These are phyloP conservation scores for Pseudevernia furfuracea DNA, from an alignment of 495 filamentous ascomycete species.

Conservation along the genomic window DNA sequence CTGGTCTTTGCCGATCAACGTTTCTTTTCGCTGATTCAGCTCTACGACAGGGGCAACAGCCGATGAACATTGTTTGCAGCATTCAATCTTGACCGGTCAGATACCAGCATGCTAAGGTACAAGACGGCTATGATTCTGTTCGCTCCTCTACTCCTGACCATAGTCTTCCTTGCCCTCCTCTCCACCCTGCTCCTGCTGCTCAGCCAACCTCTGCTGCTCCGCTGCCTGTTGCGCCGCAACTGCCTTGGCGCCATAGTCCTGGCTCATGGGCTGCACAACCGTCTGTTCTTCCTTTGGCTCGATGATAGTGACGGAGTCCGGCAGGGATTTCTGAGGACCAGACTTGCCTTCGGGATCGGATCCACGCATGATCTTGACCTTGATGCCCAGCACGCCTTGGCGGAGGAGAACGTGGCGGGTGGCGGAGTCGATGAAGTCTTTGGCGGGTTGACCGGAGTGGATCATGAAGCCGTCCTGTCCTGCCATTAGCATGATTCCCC, in stretches of 20 bases:
- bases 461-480: slow-evolving; percentile 98
- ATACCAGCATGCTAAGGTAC: slow-evolving; percentile 9
- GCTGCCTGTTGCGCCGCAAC: slow-evolving; percentile 75
- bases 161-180: slow-evolving; percentile 31
- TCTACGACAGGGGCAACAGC: background rate
- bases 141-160: slow-evolving; percentile 31
- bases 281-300: slow-evolving; percentile 98
- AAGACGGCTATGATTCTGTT: background rate
- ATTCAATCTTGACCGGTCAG: background rate
- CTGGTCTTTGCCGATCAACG: background rate
- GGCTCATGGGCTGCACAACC: slow-evolving; percentile 85
- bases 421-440: slow-evolving; percentile 98
- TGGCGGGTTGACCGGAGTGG: slow-evolving; percentile 98
- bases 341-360: slow-evolving; percentile 98
- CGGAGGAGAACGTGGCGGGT: slow-evolving; percentile 98
- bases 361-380: slow-evolving; percentile 99
- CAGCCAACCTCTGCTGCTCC: slow-evolving; percentile 59
- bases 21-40: background rate
- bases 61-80: background rate
- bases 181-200: slow-evolving; percentile 48
- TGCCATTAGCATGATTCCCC: slow-evolving; percentile 6
- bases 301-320: slow-evolving; percentile 97
- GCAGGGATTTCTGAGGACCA: slow-evolving; percentile 91
- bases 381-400: slow-evolving; percentile 99
- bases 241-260: slow-evolving; percentile 98